These are phyloP conservation scores for Gonapodya sp. DNA, from an alignment of 192 early-diverging fungal genomes.

Conservation along the genomic window DNA sequence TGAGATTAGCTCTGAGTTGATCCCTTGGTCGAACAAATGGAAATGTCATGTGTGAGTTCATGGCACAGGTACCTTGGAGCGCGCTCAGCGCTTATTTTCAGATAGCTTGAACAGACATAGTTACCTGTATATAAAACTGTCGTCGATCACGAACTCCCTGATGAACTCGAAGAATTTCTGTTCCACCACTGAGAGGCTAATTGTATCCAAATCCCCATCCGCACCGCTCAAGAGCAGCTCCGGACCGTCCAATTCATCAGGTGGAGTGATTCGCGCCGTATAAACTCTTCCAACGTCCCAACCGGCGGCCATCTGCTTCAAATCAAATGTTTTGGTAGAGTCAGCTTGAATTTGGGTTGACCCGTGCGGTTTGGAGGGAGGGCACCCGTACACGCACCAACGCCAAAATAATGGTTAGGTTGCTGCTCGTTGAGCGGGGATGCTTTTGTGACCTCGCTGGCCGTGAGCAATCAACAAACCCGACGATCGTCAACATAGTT, in stretches of 20 bases:
- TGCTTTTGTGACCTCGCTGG: background rate
- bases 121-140: constrained; percentile 11
- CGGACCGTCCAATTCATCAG: background rate
- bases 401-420: background rate
- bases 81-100: no score
- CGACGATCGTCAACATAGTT: background rate
- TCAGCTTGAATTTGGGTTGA: background rate
- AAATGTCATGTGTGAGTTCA: background rate
- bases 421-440: background rate
- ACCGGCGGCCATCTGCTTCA: constrained; percentile 45
- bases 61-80: no score
- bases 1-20: constrained; percentile 77
- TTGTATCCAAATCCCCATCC: background rate
- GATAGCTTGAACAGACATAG: no score
- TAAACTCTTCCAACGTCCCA: constrained; percentile 78
- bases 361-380: no score
- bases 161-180: background rate
- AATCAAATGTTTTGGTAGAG: background rate
- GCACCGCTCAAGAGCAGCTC: background rate
- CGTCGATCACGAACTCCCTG: background rate
- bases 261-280: background rate
- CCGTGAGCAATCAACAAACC: background rate
- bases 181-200: background rate
- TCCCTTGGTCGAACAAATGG: constrained; percentile 44
- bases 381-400: background rate